A percentile compares a stretch with the other conserved stretches of the same genome.
Evolutionary conservation across 257 asterid species (phyloP).

Genomic region (Fraxinus excelsior): DNA sequence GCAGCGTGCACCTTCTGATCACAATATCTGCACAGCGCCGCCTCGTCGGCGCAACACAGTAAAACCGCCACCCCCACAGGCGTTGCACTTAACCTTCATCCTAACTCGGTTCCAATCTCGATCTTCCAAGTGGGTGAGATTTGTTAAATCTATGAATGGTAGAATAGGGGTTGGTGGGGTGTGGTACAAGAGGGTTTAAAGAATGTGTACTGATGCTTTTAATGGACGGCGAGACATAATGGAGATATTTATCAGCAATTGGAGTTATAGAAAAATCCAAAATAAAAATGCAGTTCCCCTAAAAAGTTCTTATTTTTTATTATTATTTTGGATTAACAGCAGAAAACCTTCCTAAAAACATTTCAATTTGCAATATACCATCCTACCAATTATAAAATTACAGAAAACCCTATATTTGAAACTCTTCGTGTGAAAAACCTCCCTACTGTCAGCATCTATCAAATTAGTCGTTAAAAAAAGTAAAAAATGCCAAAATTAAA

Average conservation of each 20-base stretch:
- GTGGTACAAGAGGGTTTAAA: not conserved
- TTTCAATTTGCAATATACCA: no score
- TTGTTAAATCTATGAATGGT: not conserved
- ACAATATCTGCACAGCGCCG: conserved; percentile 72
- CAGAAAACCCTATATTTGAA: no score
- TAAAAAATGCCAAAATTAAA: no score
- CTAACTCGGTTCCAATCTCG: not conserved
- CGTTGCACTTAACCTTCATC: conserved; percentile 95
- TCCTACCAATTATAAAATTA: no score
- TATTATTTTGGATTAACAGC: no score
- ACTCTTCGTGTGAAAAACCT: no score
- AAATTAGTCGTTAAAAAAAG: no score
- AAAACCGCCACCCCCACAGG: conserved; percentile 75
- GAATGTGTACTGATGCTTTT: conserved; percentile 2
- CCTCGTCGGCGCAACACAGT: conserved; percentile 92
- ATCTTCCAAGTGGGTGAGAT: not conserved
- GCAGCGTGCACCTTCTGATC: conserved; percentile 80
- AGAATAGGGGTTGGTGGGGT: not conserved
- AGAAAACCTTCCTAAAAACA: no score
- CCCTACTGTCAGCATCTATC: no score
- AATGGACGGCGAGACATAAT: not conserved
- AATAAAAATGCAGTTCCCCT: no score
- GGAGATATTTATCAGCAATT: not conserved
- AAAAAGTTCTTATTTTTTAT: no score
- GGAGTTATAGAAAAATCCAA: no score